These are phyloP conservation scores for Lentinula novae-zelandiae DNA, from an alignment of 1,284 basidiomycete genomes.

Conservation along the genomic window DNA sequence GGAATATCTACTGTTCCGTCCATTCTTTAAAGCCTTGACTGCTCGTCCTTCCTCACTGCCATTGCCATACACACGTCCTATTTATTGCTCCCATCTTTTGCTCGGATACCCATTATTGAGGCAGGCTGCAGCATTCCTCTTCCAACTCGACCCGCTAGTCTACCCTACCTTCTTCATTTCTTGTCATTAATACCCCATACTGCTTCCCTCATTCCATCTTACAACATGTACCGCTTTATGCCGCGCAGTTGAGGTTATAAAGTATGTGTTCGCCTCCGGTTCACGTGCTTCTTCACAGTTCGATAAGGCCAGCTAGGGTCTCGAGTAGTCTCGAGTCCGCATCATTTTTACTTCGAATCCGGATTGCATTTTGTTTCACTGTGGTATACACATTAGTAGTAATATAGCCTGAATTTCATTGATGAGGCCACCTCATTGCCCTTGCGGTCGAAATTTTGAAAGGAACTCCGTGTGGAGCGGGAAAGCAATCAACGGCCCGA, in stretches of 20 bases:
- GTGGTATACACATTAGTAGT: no score
- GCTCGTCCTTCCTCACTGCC: background rate
- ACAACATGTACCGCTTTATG: background rate
- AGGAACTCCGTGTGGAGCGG: no score
- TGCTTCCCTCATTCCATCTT: background rate
- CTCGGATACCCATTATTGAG: conserved; percentile 2
- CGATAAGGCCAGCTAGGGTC: no score
- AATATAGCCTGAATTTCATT: no score
- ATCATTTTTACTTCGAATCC: no score
- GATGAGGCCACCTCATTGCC: no score
- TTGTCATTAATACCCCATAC: background rate
- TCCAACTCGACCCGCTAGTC: background rate
- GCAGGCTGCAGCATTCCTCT: background rate
- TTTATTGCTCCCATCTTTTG: background rate
- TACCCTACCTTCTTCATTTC: background rate
- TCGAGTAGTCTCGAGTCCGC: no score
- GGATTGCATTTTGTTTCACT: background rate
- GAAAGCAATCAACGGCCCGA: no score
- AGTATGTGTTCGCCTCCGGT: background rate
- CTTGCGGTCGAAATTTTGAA: no score
- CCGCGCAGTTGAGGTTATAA: no score
- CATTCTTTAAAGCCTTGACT: background rate
- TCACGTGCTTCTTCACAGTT: background rate
- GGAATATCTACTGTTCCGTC: conserved; percentile 4
- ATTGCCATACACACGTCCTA: background rate